Evolutionary conservation across 2,329 filamentous ascomycete genomes (phyloP).

Genomic region (Monilinia fructicola): DNA sequence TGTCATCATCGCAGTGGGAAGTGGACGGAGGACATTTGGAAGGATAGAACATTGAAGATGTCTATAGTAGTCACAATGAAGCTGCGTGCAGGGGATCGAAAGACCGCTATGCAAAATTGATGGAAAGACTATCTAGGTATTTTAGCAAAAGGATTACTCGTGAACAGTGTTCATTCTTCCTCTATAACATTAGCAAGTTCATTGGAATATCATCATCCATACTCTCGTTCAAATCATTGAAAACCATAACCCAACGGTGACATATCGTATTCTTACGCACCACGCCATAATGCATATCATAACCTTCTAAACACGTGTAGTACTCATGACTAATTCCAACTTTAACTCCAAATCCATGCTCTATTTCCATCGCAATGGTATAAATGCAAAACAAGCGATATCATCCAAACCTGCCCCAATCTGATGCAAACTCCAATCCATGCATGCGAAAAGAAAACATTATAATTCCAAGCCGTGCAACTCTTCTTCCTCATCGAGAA

Average conservation of each 20-base stretch:
- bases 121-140: neutral
- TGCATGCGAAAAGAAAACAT: constrained; percentile 18
- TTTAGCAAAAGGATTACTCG: neutral
- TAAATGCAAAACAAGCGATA: constrained; percentile 5
- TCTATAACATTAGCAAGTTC: neutral
- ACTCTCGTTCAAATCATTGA: neutral
- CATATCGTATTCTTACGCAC: constrained; percentile 7
- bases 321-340: neutral
- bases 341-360: constrained; percentile 1
- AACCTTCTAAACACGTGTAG: neutral
- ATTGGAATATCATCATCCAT: neutral
- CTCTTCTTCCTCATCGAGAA: neutral
- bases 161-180: neutral
- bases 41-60: too few species aligned
- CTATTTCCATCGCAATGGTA: constrained; percentile 1
- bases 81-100: too few species aligned
- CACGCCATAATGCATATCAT: neutral
- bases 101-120: neutral
- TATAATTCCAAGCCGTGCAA: constrained; percentile 14
- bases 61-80: too few species aligned
- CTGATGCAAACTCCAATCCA: constrained; percentile 18
- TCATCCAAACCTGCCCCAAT: neutral
- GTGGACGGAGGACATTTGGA: too few species aligned
- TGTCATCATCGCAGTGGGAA: too few species aligned
- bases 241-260: constrained; percentile 5